phyloP scores from a whole-genome alignment of 2,329 filamentous ascomycete species.

The Beauveria sp. region DNA sequence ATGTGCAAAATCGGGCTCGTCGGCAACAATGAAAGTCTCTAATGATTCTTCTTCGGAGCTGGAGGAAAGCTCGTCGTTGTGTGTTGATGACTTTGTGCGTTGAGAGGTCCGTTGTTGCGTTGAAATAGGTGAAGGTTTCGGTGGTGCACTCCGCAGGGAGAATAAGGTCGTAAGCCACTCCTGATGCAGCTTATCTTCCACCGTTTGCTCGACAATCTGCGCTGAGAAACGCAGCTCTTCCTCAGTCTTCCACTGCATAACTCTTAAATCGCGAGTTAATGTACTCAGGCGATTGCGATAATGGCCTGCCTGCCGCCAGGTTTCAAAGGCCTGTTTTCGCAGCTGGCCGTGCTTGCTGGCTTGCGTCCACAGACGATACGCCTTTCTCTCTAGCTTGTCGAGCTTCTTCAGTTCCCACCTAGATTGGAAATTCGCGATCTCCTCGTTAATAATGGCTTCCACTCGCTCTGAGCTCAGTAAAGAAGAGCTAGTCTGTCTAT shows the following conservation, averaged over 20 bases:
- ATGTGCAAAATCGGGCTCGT: slow-evolving; percentile 11
- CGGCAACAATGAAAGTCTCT: slow-evolving; percentile 40
- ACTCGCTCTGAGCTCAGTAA: slow-evolving; percentile 24
- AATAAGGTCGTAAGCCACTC: slow-evolving; percentile 43
- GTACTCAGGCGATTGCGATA: slow-evolving; percentile 48
- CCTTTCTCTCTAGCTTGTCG: slow-evolving; percentile 46
- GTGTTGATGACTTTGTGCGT: not conserved
- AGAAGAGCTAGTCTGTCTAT: not conserved
- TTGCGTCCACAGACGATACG: slow-evolving; percentile 53
- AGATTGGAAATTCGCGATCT: slow-evolving; percentile 40
- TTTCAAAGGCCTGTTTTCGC: slow-evolving; percentile 21
- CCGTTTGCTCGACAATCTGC: slow-evolving; percentile 52
- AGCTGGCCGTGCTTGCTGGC: slow-evolving; percentile 36
- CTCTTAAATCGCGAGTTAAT: slow-evolving; percentile 43
- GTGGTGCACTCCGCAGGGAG: slow-evolving; percentile 22
- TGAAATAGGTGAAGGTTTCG: slow-evolving; percentile 18
- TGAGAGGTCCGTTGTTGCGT: slow-evolving; percentile 18
- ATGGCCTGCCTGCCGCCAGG: slow-evolving; percentile 33
- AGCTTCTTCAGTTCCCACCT: slow-evolving; percentile 54
- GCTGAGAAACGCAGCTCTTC: slow-evolving; percentile 48
- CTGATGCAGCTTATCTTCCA: slow-evolving; percentile 52
- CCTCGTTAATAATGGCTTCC: slow-evolving; percentile 43
- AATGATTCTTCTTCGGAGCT: slow-evolving; percentile 38
- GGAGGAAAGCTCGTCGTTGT: slow-evolving; percentile 40
- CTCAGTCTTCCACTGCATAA: slow-evolving; percentile 43